Conservation (phyloP, 768 basidiomycete species). For the Kwoniella pini region DNA sequence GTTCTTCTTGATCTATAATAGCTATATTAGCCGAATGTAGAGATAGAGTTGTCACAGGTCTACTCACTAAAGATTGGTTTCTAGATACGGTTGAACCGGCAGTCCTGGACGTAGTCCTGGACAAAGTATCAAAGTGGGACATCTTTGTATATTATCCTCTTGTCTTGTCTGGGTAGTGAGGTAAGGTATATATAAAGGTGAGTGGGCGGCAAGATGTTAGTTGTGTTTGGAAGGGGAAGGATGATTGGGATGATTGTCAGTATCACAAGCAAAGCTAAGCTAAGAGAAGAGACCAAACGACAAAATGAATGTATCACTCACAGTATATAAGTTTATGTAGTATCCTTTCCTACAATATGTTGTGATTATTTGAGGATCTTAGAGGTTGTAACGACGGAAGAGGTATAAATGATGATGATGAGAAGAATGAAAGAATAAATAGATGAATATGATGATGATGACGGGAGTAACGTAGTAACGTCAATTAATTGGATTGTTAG, state of each 20-base stretch:
- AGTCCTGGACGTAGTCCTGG: conserved; percentile 68
- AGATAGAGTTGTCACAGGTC: not conserved
- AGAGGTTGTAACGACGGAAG: not conserved
- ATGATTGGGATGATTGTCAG: no score
- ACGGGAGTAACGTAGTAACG: not conserved
- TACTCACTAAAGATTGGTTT: conserved; percentile 67
- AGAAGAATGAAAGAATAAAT: not conserved
- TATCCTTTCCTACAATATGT: not conserved
- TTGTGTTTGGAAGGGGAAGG: not conserved
- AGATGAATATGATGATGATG: not conserved
- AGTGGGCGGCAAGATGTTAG: not conserved
- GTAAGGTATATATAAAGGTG: not conserved
- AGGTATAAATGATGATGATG: not conserved
- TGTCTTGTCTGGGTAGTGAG: not conserved
- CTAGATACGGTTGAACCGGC: conserved; percentile 68
- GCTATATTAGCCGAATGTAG: not conserved
- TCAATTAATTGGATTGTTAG: not conserved
- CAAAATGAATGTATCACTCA: no score
- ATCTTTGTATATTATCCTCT: conserved; percentile 23
- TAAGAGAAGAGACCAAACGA: no score
- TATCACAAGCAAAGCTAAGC: no score
- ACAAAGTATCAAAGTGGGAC: conserved; percentile 57
- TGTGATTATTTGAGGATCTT: not conserved
- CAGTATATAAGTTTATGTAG: no score
- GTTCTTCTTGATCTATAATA: conserved; percentile 76